phyloP scores from a whole-genome alignment of 768 basidiomycete genomes.

The Termitomyces sp. region DNA sequence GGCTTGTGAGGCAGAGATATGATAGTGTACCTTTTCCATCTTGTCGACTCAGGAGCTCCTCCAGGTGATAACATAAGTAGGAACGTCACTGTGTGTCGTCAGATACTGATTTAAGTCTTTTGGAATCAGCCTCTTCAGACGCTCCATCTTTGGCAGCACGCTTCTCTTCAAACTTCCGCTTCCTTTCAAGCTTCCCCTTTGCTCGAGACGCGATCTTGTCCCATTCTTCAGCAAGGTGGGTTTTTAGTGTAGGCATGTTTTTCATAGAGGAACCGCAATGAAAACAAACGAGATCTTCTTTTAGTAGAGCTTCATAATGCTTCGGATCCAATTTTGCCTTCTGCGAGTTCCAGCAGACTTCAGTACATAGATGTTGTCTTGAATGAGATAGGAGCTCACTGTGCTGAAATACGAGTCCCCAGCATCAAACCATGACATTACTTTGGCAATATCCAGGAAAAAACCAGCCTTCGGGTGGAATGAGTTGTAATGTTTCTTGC shows the following conservation, averaged over 20 bases:
- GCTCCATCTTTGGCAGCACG: neutral
- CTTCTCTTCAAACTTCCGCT: constrained; percentile 35
- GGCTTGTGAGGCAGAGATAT: too few species aligned
- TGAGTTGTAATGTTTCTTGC: constrained; percentile 89
- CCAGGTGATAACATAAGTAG: neutral
- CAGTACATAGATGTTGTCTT: neutral
- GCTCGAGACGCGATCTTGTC: constrained; percentile 41
- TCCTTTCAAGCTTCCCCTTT: constrained; percentile 37
- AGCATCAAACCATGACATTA: constrained; percentile 79
- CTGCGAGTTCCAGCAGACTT: constrained; percentile 28
- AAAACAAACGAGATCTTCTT: constrained; percentile 67
- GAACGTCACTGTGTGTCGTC: neutral
- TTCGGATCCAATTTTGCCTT: constrained; percentile 47
- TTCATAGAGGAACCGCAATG: constrained; percentile 58
- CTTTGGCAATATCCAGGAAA: constrained; percentile 74
- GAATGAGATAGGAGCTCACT: constrained; percentile 32
- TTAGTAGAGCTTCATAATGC: constrained; percentile 63
- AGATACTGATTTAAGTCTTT: constrained; percentile 7
- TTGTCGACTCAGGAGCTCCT: neutral
- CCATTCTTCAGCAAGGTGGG: constrained; percentile 76
- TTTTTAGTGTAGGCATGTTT: constrained; percentile 73
- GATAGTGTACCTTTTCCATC: neutral
- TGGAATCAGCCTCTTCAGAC: constrained; percentile 5
- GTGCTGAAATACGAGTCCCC: constrained; percentile 49
- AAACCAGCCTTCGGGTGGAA: constrained; percentile 85